Conservation (phyloP, 345 rosid genomes). For the Eutrema japonicum region DNA sequence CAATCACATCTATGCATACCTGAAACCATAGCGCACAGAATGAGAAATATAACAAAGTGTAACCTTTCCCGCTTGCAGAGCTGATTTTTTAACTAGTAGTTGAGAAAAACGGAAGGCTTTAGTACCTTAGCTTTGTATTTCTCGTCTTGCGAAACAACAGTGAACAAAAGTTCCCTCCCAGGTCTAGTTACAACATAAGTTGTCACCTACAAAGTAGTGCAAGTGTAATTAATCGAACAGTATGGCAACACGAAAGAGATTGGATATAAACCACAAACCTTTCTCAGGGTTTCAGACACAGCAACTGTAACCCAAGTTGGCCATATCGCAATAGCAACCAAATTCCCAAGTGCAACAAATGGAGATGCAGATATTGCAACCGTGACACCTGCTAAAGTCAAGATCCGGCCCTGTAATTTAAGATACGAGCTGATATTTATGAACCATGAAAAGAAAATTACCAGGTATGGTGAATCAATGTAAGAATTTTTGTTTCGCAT, state of each 20-base stretch:
- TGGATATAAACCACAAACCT: constrained; percentile 52
- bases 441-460: not conserved
- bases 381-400: constrained; percentile 81
- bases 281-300: constrained; percentile 81
- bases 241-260: constrained; percentile 2
- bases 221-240: constrained; percentile 14
- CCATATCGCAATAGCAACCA: constrained; percentile 81
- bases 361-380: constrained; percentile 83
- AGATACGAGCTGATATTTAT: not conserved
- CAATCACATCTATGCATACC: constrained; percentile 90
- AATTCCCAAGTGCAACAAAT: constrained; percentile 66
- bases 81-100: not conserved
- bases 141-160: constrained; percentile 90
- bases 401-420: constrained; percentile 71
- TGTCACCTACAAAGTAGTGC: constrained; percentile 59
- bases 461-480: constrained; percentile 3
- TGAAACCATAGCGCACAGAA: constrained; percentile 32
- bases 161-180: constrained; percentile 90
- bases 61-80: constrained; percentile 17
- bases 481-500: not conserved
- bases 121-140: constrained; percentile 92
- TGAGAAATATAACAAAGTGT: constrained; percentile 4
- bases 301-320: constrained; percentile 87
- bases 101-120: not conserved
- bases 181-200: constrained; percentile 89